Conservation (phyloP, 2,329 filamentous ascomycete genomes). For the Fusarium transvaalense region DNA sequence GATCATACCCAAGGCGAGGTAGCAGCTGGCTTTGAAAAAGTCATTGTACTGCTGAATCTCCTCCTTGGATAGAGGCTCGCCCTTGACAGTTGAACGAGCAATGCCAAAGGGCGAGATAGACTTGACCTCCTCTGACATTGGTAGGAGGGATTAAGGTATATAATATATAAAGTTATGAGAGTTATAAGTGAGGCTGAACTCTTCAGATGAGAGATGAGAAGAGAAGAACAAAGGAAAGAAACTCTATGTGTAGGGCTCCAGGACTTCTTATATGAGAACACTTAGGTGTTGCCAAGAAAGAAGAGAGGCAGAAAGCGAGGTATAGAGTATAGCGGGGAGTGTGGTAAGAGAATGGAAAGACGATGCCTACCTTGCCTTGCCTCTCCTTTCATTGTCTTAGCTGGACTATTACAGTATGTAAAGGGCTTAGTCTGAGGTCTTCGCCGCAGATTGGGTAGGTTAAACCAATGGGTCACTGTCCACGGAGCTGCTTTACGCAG, state of each 20-base stretch:
- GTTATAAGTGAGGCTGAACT: conserved; percentile 37
- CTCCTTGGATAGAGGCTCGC: conserved; percentile 71
- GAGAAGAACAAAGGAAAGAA: conserved; percentile 24
- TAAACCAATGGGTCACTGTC: conserved; percentile 22
- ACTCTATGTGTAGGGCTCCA: conserved; percentile 14
- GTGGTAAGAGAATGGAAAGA: conserved; percentile 33
- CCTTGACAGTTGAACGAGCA: conserved; percentile 74
- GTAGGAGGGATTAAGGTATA: conserved; percentile 29
- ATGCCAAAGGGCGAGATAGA: conserved; percentile 74
- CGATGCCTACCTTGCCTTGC: conserved; percentile 5
- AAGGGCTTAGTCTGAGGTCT: conserved; percentile 26
- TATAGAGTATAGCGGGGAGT: conserved; percentile 37
- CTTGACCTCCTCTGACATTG: conserved; percentile 58
- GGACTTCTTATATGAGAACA: conserved; percentile 46
- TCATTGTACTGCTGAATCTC: conserved; percentile 77
- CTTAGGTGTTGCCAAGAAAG: conserved; percentile 27
- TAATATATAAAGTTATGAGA: conserved; percentile 31
- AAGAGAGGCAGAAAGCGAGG: conserved; percentile 32
- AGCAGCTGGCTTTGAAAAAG: conserved; percentile 80
- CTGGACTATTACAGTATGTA: conserved; percentile 18
- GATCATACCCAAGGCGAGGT: conserved; percentile 83
- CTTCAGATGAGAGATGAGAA: conserved; percentile 44
- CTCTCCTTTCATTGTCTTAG: not conserved
- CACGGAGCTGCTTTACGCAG: conserved; percentile 31
- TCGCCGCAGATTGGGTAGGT: conserved; percentile 32